Evolutionary conservation across 23 red algal genomes (phyloP).

Genomic region (Gracilariopsis chorda): DNA sequence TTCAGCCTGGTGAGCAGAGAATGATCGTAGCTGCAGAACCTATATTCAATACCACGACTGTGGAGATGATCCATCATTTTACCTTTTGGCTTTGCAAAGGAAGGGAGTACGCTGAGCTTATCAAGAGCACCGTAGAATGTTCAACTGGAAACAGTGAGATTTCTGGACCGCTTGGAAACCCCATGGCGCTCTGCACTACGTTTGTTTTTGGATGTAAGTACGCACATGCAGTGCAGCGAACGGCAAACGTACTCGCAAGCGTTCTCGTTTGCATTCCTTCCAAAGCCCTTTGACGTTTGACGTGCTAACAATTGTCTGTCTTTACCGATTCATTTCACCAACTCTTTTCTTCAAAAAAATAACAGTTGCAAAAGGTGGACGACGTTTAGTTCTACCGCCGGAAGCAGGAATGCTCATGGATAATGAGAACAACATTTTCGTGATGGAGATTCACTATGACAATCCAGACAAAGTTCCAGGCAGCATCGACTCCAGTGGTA

Average conservation of each 20-base stretch:
- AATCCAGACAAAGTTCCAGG: not conserved
- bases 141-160: not conserved
- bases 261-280: not conserved
- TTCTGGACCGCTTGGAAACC: not conserved
- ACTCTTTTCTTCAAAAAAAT: no score
- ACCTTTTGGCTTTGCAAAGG: constrained; percentile 3
- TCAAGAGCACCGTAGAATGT: not conserved
- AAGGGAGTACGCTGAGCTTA: not conserved
- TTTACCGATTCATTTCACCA: not conserved
- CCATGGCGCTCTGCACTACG: not conserved
- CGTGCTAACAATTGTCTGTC: not conserved
- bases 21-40: constrained; percentile 50
- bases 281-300: not conserved
- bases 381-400: not conserved
- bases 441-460: constrained; percentile 26
- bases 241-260: not conserved
- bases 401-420: constrained; percentile 20
- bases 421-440: not conserved
- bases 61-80: constrained; percentile 13
- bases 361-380: not conserved
- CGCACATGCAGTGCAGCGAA: not conserved
- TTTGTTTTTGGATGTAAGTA: constrained; percentile 40
- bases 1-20: not conserved
- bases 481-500: not conserved
- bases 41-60: constrained; percentile 20